Percentiles rank a stretch among this genome's conserved stretches.
Evolutionary conservation across 176 grass and related monocot species (phyloP).

Genomic region (Oryza officinalis): DNA sequence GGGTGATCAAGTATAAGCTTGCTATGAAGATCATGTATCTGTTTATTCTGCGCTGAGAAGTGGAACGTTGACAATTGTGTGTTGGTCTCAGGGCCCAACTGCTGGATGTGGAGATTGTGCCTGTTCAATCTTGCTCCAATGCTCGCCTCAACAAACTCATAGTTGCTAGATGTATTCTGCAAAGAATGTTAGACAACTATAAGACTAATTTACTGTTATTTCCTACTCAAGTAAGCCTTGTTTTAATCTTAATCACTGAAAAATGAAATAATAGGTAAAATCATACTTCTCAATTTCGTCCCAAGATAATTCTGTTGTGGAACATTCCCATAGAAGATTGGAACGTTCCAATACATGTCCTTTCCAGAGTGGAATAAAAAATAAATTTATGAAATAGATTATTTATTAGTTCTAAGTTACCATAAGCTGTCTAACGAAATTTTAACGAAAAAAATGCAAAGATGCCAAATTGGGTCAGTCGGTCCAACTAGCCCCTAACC

Average conservation of each 20-base stretch:
- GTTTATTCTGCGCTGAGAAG: constrained; percentile 74
- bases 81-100: constrained; percentile 74
- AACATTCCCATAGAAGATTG: too few species aligned
- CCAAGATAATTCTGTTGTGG: background rate
- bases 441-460: background rate
- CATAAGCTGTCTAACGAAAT: background rate
- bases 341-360: background rate
- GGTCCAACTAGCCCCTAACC: background rate
- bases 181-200: constrained; percentile 17
- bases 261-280: background rate
- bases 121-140: constrained; percentile 83
- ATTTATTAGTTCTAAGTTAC: background rate
- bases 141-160: constrained; percentile 84
- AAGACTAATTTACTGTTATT: background rate
- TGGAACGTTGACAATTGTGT: constrained; percentile 76
- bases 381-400: background rate
- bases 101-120: constrained; percentile 91
- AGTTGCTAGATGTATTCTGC: constrained; percentile 73
- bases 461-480: background rate
- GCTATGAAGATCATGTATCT: constrained; percentile 98
- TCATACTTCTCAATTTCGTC: background rate
- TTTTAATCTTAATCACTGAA: background rate
- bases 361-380: background rate
- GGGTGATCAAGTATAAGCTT: constrained; percentile 84
- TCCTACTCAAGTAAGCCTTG: background rate